Percentiles rank a stretch among this genome's conserved stretches.
phyloP scores from a whole-genome alignment of 129 eudicot genomes.

The Artemisia annua region DNA sequence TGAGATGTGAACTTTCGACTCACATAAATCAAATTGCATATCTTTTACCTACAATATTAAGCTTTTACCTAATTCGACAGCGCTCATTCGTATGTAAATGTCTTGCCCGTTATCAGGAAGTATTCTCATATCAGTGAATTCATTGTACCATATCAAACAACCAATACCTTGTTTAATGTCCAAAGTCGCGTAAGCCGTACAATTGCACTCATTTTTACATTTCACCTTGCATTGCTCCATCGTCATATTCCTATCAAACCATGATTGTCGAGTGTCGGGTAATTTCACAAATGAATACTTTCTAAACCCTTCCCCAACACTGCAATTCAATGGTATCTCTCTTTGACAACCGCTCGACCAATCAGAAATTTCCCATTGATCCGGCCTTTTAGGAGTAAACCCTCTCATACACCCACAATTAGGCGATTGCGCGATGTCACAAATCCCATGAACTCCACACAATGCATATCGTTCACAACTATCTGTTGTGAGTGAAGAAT shows the following conservation, averaged over 20 bases:
- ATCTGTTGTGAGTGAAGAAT: not conserved
- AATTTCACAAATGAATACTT: constrained; percentile 20
- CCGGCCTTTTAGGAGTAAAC: constrained; percentile 1
- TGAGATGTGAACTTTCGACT: not conserved
- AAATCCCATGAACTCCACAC: constrained; percentile 18
- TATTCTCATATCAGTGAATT: constrained; percentile 26
- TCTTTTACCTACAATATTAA: not conserved
- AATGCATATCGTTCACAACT: constrained; percentile 1
- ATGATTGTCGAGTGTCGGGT: constrained; percentile 32
- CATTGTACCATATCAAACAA: constrained; percentile 36
- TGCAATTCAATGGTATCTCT: constrained; percentile 1
- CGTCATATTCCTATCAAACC: constrained; percentile 28
- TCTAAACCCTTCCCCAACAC: constrained; percentile 17
- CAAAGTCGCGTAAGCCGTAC: constrained; percentile 38
- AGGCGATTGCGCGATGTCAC: constrained; percentile 10
- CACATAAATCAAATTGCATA: not conserved
- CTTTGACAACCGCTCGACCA: constrained; percentile 13
- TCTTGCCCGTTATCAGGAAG: constrained; percentile 23
- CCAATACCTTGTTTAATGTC: constrained; percentile 28
- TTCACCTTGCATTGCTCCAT: constrained; percentile 30
- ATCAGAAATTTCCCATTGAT: not conserved
- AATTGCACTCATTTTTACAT: constrained; percentile 33
- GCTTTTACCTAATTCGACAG: constrained; percentile 16
- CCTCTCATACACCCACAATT: constrained; percentile 26
- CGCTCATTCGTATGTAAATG: constrained; percentile 26